phyloP scores from a whole-genome alignment of 768 basidiomycete genomes.

The Trametes punicea region DNA sequence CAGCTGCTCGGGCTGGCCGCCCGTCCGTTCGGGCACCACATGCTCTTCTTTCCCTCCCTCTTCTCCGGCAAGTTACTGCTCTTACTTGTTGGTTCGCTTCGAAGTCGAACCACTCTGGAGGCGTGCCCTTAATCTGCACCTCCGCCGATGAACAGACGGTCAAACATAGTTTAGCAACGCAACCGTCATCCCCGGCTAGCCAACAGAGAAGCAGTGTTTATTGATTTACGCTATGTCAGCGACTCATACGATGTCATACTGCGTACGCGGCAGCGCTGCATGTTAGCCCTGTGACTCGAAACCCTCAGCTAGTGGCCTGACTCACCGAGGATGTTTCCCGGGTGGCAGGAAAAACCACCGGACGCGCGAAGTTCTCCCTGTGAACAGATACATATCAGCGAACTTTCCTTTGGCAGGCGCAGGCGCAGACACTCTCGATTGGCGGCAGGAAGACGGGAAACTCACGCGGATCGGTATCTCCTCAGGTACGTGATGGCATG shows the following conservation, averaged over 20 bases:
- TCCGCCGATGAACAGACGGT: slow-evolving; percentile 16
- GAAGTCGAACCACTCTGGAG: slow-evolving; percentile 13
- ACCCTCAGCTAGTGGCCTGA: slow-evolving; percentile 9
- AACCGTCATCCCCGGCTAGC: slow-evolving; percentile 2
- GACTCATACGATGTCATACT: slow-evolving; percentile 17
- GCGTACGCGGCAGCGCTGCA: background rate
- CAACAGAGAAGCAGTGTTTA: slow-evolving; percentile 11
- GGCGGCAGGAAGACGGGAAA: slow-evolving; percentile 26
- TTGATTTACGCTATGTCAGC: background rate
- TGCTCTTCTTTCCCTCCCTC: background rate
- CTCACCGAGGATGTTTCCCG: slow-evolving; percentile 35
- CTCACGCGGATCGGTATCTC: slow-evolving; percentile 85
- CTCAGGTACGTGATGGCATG: slow-evolving; percentile 89
- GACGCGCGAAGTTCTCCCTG: slow-evolving; percentile 67
- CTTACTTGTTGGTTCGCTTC: background rate
- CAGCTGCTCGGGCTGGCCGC: background rate
- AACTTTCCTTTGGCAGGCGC: background rate
- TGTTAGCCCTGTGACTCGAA: slow-evolving; percentile 11
- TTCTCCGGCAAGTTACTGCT: slow-evolving; percentile 12
- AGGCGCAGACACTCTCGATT: slow-evolving; percentile 9
- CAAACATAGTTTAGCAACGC: slow-evolving; percentile 11
- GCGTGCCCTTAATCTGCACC: slow-evolving; percentile 1
- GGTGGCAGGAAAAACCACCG: slow-evolving; percentile 56
- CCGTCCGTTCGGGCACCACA: slow-evolving; percentile 4
- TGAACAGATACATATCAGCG: slow-evolving; percentile 13